Base-by-base conservation (phyloP, 2,329 filamentous ascomycete genomes). In the Fusarium sp. region DNA sequence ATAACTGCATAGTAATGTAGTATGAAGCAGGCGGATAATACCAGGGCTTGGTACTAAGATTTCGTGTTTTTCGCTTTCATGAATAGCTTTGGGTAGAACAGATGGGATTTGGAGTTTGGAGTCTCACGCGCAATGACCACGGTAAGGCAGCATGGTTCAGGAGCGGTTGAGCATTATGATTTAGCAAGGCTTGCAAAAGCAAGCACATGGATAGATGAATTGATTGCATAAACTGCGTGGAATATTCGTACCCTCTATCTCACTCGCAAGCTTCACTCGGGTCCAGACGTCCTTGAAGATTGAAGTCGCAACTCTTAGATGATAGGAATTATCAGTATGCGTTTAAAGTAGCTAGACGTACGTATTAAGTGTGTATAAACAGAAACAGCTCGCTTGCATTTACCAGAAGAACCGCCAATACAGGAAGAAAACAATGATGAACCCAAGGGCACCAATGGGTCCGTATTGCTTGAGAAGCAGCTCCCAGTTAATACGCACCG, bases 401-500 rank as follows among this genome's bases (percentile, higher is more conserved):
- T 33, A 56, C 83, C 78, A 97, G 80, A 97, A 97, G 83, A 98
- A 97, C 67, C 94, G 89, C 91, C 93, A 95, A 86, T 92, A 96
- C 65, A 98, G 81, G 80, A 98, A 94, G 67, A 97, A 79, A 54
- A 98, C 78, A 64, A 98, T 90, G 67, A 98, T 89, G 59, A 97
- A 83, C 3, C 87, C 93, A 59, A 98, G 83, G 4, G 86, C 93
- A 28, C 87, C 95, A 80, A 98, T 90, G 5, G 96, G 96, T 2
- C 94, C 96, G 77, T 98, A 99, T 88, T 97, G 95, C 85, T 97
- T 97, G 65, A 98, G 71, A 78, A 99, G 83, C 78, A 98, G 82
- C 79, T 99, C 95, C 96, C 96, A 99, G 79, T 99, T 99, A 79
- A 99, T 99, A 76, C 92, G 87, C 57, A 97, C 94, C 2, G 96